These are phyloP conservation scores for Licmophora abbreviata DNA, from an alignment of 108 stramenopile genomes.

Conservation along the genomic window DNA sequence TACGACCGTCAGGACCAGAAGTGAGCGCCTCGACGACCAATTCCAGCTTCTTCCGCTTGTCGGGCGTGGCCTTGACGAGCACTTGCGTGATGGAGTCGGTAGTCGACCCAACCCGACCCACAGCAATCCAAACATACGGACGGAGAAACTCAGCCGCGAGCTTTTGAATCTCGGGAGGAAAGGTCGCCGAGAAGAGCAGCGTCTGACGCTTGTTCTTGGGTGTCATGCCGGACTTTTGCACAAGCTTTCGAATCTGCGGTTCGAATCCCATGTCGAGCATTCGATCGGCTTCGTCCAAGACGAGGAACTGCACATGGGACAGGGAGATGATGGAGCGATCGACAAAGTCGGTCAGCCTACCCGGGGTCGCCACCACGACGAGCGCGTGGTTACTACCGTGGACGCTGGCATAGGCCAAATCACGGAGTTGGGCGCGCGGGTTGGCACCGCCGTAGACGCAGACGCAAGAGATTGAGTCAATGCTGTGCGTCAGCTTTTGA, in stretches of 20 bases:
- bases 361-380: conserved; percentile 91
- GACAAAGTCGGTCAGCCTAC: conserved; percentile 79
- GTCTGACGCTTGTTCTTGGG: conserved; percentile 63
- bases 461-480: conserved; percentile 24
- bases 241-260: conserved; percentile 24
- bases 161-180: conserved; percentile 48
- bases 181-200: conserved; percentile 88
- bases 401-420: conserved; percentile 10
- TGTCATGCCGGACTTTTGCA: conserved; percentile 7
- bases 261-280: conserved; percentile 97
- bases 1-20: conserved; percentile 20
- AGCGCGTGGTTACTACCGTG: too few species aligned
- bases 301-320: conserved; percentile 65
- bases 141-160: conserved; percentile 10
- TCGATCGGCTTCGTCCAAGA: conserved; percentile 88
- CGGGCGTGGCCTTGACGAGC: conserved; percentile 3
- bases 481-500: conserved; percentile 28
- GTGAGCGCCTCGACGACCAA: conserved; percentile 13
- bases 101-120: conserved; percentile 27
- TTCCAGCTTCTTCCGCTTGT: conserved; percentile 33
- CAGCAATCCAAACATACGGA: conserved; percentile 12
- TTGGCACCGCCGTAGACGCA: conserved; percentile 62
- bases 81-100: conserved; percentile 8
- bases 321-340: conserved; percentile 73
- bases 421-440: conserved; percentile 27